phyloP scores from a whole-genome alignment of 1,284 basidiomycete species.

The Fomitopsis pinicola region DNA sequence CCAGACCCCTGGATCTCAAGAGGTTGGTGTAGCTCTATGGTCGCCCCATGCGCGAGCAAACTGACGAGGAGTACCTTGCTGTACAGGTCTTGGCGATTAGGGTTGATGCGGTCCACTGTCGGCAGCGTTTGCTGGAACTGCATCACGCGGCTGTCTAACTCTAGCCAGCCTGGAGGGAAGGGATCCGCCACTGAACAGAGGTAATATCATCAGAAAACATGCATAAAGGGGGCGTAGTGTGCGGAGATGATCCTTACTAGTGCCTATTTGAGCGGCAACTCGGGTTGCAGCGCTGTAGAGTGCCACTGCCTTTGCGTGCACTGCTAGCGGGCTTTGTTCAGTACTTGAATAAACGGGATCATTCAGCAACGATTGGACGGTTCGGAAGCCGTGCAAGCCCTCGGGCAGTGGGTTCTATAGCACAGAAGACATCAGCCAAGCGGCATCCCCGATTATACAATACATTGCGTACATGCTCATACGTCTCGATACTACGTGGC shows the following conservation, averaged over 20 bases:
- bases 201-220: not conserved
- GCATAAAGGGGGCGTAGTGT: not conserved
- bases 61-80: slow-evolving; percentile 26
- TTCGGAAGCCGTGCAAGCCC: slow-evolving; percentile 11
- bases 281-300: slow-evolving; percentile 30
- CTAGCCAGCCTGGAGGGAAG: not conserved
- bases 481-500: slow-evolving; percentile 20
- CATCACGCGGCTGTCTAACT: slow-evolving; percentile 26
- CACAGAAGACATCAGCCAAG: not conserved
- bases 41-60: slow-evolving; percentile 30
- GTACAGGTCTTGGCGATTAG: slow-evolving; percentile 10
- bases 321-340: slow-evolving; percentile 14
- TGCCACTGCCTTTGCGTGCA: slow-evolving; percentile 33
- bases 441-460: not conserved
- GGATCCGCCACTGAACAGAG: not conserved
- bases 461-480: slow-evolving; percentile 7
- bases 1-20: slow-evolving; percentile 17
- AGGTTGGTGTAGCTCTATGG: slow-evolving; percentile 32
- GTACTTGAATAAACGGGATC: not conserved
- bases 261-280: slow-evolving; percentile 10
- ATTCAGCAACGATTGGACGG: slow-evolving; percentile 17
- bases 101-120: slow-evolving; percentile 12
- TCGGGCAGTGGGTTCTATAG: not conserved
- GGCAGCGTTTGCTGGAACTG: slow-evolving; percentile 23
- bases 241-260: not conserved